Evolutionary conservation across 2,329 filamentous ascomycete species (phyloP).

Genomic region (Neurospora sp.): DNA sequence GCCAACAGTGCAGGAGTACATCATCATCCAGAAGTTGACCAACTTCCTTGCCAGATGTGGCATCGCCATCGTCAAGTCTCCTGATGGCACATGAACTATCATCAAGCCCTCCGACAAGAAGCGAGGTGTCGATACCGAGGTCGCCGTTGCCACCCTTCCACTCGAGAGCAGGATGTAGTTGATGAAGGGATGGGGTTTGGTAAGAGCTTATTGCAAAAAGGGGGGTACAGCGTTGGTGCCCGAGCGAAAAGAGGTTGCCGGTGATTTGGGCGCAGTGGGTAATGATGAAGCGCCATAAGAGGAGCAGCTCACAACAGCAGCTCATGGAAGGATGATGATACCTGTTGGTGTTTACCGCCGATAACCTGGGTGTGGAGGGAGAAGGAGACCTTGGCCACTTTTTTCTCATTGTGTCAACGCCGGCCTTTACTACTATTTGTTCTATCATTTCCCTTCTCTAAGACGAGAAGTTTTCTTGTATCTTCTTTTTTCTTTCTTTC

Average conservation of each 20-base stretch:
- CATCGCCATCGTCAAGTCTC: slow-evolving; percentile 24
- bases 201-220: not conserved
- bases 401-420: not conserved
- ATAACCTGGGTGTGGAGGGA: not conserved
- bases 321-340: not conserved
- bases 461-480: not conserved
- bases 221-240: not conserved
- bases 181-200: not conserved
- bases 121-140: slow-evolving; percentile 19
- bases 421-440: not conserved
- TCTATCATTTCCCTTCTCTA: not conserved
- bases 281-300: not conserved
- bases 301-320: not conserved
- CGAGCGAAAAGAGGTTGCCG: not conserved
- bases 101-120: slow-evolving; percentile 19
- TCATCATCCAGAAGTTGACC: slow-evolving; percentile 12
- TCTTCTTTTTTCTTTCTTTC: not conserved
- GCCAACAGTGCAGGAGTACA: slow-evolving; percentile 10
- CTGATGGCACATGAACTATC: slow-evolving; percentile 25
- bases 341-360: not conserved
- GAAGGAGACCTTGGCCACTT: not conserved
- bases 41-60: slow-evolving; percentile 24
- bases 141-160: slow-evolving; percentile 9
- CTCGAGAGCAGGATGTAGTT: not conserved
- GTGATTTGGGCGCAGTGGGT: not conserved